Percentiles rank a stretch among this genome's conserved stretches.
phyloP scores from a whole-genome alignment of 2,329 filamentous ascomycete genomes.

The Pseudogymnoascus sp. region DNA sequence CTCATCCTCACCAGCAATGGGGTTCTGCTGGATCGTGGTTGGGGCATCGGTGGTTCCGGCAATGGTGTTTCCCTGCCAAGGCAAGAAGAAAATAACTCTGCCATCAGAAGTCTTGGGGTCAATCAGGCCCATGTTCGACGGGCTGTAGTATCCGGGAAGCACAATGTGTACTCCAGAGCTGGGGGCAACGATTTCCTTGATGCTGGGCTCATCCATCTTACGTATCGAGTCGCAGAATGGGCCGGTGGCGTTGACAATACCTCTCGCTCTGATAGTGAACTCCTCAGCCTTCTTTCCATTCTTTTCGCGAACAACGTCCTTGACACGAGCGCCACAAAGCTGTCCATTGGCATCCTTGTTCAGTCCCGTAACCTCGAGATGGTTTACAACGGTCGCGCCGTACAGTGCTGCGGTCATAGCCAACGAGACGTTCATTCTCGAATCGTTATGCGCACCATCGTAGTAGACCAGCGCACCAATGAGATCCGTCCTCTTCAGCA shows the following conservation, averaged over 20 bases:
- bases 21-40: constrained; percentile 59
- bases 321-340: constrained; percentile 62
- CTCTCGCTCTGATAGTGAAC: constrained; percentile 65
- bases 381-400: constrained; percentile 70
- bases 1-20: constrained; percentile 68
- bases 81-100: constrained; percentile 80
- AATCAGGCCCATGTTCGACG: constrained; percentile 73
- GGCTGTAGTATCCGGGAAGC: constrained; percentile 74
- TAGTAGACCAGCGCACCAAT: constrained; percentile 79
- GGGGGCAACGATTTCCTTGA: constrained; percentile 69
- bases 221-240: constrained; percentile 76
- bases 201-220: constrained; percentile 66
- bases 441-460: constrained; percentile 81
- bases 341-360: constrained; percentile 62
- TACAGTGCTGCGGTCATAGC: constrained; percentile 77
- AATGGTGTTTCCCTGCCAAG: constrained; percentile 84
- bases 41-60: constrained; percentile 76
- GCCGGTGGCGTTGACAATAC: constrained; percentile 76
- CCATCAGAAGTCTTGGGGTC: constrained; percentile 77
- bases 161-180: constrained; percentile 77
- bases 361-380: constrained; percentile 66
- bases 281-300: constrained; percentile 51
- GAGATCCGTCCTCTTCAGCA: constrained; percentile 68
- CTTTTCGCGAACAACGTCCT: constrained; percentile 56
- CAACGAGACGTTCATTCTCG: constrained; percentile 80